These are phyloP conservation scores for Dinochytrium kinnereticum DNA, from an alignment of 371 early-diverging fungal species.

Conservation along the genomic window DNA sequence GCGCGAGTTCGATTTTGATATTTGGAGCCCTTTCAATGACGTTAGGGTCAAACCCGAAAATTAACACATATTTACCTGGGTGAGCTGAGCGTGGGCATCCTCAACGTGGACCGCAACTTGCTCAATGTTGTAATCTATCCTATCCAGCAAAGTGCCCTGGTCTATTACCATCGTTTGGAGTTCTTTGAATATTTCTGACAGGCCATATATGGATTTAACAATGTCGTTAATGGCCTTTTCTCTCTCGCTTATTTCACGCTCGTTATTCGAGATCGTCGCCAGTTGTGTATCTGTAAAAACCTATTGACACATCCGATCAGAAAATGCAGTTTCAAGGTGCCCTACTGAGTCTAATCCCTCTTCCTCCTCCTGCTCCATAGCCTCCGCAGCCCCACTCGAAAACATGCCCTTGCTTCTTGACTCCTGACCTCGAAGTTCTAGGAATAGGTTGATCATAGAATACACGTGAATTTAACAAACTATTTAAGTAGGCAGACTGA, in stretches of 20 bases:
- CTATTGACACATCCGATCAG: constrained; percentile 41
- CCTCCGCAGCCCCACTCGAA: constrained; percentile 15
- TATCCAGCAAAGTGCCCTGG: constrained; percentile 95
- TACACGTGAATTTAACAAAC: constrained; percentile 41
- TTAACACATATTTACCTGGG: constrained; percentile 62
- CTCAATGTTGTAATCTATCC: constrained; percentile 97
- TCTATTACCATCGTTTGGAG: constrained; percentile 94
- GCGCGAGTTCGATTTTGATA: constrained; percentile 45
- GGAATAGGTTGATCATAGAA: neutral
- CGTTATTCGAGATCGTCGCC: constrained; percentile 71
- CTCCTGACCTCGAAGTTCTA: constrained; percentile 54
- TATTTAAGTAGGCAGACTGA: constrained; percentile 87
- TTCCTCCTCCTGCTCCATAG: constrained; percentile 33
- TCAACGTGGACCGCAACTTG: constrained; percentile 78
- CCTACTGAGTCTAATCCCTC: constrained; percentile 52
- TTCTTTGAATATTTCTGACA: constrained; percentile 91
- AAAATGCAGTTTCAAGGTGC: neutral
- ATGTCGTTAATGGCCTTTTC: constrained; percentile 92
- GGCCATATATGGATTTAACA: constrained; percentile 85
- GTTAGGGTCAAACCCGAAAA: neutral
- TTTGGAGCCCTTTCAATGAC: constrained; percentile 34
- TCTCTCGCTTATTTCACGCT: constrained; percentile 75
- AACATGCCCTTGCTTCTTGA: constrained; percentile 45
- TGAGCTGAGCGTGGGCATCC: constrained; percentile 82
- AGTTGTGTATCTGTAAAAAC: constrained; percentile 88